Base-by-base conservation (phyloP, 139 green algal genomes). In the Coccomyxa sp. region DNA sequence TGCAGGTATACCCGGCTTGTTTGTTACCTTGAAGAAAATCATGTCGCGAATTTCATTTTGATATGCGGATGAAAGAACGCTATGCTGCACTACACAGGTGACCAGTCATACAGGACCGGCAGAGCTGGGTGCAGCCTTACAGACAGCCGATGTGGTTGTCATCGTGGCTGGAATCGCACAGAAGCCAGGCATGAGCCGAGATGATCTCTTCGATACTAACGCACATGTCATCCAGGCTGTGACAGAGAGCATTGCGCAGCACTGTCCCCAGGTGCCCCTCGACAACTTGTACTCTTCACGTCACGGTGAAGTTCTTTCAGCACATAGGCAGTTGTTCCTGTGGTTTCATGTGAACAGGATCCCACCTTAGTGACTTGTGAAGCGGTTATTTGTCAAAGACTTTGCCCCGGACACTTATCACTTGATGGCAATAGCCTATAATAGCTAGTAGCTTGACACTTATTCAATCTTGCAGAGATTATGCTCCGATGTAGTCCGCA, bases 201-300 rank as follows among this genome's bases (percentile, higher is more conserved):
- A 99, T 84, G 97, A 99, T 86, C 91, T 99, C 16, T 99, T 99
- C 94, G 96, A 98, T 87, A 99, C 98, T 90, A 99, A 99, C 85
- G 97, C 96, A 4, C 91, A 94, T 81, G 99, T 99, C 81, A 96
- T 99, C 13, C 91, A 93, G 80, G 87, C 74, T 28, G 92, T 99
- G 51, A 87, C 88, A 31, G 91, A 97, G 88, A 95, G 79, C 13
- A 82, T 95, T 25, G 94, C 95, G 30, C 85, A 90, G 81, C 76
- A 94, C 82, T 97, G 91, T 83, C 96, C 94, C 67, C 81, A 89
- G 15, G 95, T 94, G n/a, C 76, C 45, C 31, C 32, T 45, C 59
- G 14, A 80, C 95, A 74, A 74, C 66, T 10, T 9, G 10, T 74
- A 23, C 4, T 74, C 21, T 9, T 30, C 23, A 9, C 66, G 66